phyloP scores from a whole-genome alignment of 2,329 filamentous ascomycete genomes.

The Didymella pinodella region DNA sequence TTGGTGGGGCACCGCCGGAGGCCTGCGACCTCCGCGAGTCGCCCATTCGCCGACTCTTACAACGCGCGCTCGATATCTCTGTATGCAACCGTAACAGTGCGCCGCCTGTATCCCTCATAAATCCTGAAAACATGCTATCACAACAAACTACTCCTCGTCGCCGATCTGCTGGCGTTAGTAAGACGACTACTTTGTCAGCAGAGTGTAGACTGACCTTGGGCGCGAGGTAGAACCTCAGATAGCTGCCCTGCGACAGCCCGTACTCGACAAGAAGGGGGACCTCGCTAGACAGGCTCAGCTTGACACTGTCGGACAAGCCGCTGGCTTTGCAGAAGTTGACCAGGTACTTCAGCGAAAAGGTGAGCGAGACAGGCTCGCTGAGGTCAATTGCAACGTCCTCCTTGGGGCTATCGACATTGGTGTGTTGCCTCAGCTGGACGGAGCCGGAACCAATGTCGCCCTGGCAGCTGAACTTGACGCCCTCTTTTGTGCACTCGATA shows the following conservation, averaged over 20 bases:
- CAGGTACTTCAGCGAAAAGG: conserved; percentile 98
- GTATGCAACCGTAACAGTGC: conserved; percentile 40
- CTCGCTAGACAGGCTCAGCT: conserved; percentile 93
- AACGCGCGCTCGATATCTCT: conserved; percentile 12
- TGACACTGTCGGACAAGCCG: conserved; percentile 80
- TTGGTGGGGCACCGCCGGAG: conserved; percentile 37
- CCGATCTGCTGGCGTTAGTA: conserved; percentile 68
- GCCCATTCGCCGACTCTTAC: conserved; percentile 26
- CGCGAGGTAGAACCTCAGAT: conserved; percentile 95
- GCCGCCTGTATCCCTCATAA: conserved; percentile 33
- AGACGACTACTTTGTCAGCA: background rate
- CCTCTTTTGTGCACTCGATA: conserved; percentile 96
- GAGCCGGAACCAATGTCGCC: conserved; percentile 97
- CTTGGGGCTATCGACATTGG: conserved; percentile 86
- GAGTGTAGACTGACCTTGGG: conserved; percentile 75
- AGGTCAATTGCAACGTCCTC: conserved; percentile 89
- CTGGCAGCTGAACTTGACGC: conserved; percentile 90
- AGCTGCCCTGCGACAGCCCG: conserved; percentile 80
- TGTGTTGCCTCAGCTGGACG: conserved; percentile 88
- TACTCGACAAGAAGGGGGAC: conserved; percentile 97
- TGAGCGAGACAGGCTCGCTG: conserved; percentile 89
- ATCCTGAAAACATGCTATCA: conserved; percentile 40
- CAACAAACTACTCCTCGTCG: conserved; percentile 64
- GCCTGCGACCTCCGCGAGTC: conserved; percentile 20
- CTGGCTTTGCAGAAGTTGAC: conserved; percentile 99